Evolutionary conservation across 1,284 basidiomycete genomes (phyloP).

Genomic region (Malassezia nana): DNA sequence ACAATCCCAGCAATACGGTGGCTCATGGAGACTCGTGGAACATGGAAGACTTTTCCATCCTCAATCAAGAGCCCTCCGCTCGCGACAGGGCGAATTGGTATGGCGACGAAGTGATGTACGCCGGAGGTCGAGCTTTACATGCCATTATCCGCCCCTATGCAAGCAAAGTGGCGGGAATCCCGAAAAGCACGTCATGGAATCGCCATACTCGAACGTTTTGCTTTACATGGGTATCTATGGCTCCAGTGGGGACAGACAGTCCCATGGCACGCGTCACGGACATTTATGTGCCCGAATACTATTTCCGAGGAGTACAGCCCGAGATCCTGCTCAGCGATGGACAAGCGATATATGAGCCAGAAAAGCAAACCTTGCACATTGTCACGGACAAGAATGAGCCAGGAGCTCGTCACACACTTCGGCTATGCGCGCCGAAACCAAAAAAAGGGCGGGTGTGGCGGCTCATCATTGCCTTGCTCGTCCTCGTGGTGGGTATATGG

Average conservation of each 20-base stretch:
- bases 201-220: slow-evolving; percentile 25
- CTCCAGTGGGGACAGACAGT: not conserved
- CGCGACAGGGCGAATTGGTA: slow-evolving; percentile 25
- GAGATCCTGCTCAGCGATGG: not conserved
- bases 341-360: not conserved
- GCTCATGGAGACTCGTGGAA: slow-evolving; percentile 80
- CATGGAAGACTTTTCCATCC: slow-evolving; percentile 58
- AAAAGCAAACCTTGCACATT: slow-evolving; percentile 27
- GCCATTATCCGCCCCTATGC: slow-evolving; percentile 54
- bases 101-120: slow-evolving; percentile 58
- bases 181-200: slow-evolving; percentile 30
- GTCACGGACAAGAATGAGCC: slow-evolving; percentile 18
- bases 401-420: slow-evolving; percentile 21
- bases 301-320: slow-evolving; percentile 11
- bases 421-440: slow-evolving; percentile 11
- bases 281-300: slow-evolving; percentile 30
- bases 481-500: not conserved
- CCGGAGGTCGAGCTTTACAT: slow-evolving; percentile 66
- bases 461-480: not conserved
- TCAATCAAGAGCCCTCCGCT: slow-evolving; percentile 62
- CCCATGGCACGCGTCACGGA: slow-evolving; percentile 19
- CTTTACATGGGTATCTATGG: slow-evolving; percentile 26
- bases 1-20: slow-evolving; percentile 79
- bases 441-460: not conserved
- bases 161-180: slow-evolving; percentile 45